These are phyloP conservation scores for Phytophthora citrophthora DNA, from an alignment of 352 stramenopile genomes.

Conservation along the genomic window DNA sequence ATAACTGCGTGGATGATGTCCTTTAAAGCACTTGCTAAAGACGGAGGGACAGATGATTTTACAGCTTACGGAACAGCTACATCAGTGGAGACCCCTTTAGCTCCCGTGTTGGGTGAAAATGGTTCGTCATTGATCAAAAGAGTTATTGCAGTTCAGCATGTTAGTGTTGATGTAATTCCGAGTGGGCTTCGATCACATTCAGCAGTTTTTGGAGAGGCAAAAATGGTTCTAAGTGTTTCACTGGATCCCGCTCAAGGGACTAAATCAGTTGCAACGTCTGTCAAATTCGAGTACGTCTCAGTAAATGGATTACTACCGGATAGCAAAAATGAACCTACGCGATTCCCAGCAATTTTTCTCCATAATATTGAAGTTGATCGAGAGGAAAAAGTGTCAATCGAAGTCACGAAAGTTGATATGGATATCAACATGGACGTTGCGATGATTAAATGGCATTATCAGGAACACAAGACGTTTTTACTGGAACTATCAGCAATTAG, in stretches of 20 bases:
- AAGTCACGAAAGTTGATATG: constrained; percentile 38
- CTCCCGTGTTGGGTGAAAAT: constrained; percentile 12
- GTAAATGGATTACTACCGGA: constrained; percentile 28
- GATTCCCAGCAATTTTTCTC: constrained; percentile 30
- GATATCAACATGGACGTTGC: constrained; percentile 33
- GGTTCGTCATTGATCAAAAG: constrained; percentile 19
- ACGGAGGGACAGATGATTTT: constrained; percentile 21
- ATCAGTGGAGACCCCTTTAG: constrained; percentile 24
- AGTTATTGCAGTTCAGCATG: constrained; percentile 22
- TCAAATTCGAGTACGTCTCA: constrained; percentile 30
- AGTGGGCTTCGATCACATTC: constrained; percentile 19
- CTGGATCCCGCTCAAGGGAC: constrained; percentile 7
- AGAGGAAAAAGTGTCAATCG: constrained; percentile 25
- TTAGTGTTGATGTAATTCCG: constrained; percentile 23
- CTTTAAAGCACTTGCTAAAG: constrained; percentile 25
- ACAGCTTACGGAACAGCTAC: constrained; percentile 24
- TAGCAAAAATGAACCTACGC: background rate
- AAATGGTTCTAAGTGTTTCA: constrained; percentile 10
- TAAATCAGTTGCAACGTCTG: constrained; percentile 18
- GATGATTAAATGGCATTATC: constrained; percentile 44
- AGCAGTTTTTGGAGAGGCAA: constrained; percentile 23
- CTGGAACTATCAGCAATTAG: constrained; percentile 34
- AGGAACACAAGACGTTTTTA: constrained; percentile 37
- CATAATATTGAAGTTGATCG: constrained; percentile 35
- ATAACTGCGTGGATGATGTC: constrained; percentile 30